Base-by-base conservation (phyloP, 2,329 filamentous ascomycete genomes). In the Neopestalotiopsis rosae region DNA sequence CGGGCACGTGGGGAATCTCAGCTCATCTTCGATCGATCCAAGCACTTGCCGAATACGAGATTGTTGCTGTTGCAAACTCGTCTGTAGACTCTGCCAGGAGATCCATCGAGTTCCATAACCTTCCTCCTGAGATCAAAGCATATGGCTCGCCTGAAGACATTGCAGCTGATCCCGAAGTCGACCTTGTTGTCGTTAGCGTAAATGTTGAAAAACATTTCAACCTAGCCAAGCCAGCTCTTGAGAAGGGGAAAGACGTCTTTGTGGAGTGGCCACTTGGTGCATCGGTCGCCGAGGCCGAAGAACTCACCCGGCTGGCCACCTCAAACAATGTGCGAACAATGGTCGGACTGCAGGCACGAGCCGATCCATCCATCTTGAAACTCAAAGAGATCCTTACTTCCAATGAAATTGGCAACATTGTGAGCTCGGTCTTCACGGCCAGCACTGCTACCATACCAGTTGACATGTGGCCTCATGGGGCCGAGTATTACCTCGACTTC, bases 61-160 rank as follows among this genome's bases (percentile, higher is more conserved):
- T 88, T 69, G 80, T 81, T n/a, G 85, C 85, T 7, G 77, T 88
- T 1, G 81, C 83, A 71, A 88, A 88, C 75, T 83, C 82, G 20
- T 82, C 78, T 12, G 75, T 81, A 49, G 78, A 81, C 6, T 81
- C 81, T 1, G 83, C 84, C 0, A 71, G 78, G 61, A 78, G 74
- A 17, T 82, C 86, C 4, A 83, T 86, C 61, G 71, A 78, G 49
- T 64, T 70, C 4, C 83, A 83, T 71, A 72, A 75, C 1, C 76
- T 87, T 7, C 76, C 79, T 14, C 3, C 49, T 20, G 52, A 40
- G 0, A 17, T 74, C 0, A 73, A 83, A 69, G 81, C 83, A 1
- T 84, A 87, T 71, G 83, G 79, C 20, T 76, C 78, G 58, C 76
- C 82, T 0, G 71, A 80, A 32, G 80, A 81, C 6, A 75, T 87